Evolutionary conservation across 2,329 filamentous ascomycete species (phyloP), one percentile per base, ranked within the genome.

Genomic region (Xylariaceae sp.): DNA sequence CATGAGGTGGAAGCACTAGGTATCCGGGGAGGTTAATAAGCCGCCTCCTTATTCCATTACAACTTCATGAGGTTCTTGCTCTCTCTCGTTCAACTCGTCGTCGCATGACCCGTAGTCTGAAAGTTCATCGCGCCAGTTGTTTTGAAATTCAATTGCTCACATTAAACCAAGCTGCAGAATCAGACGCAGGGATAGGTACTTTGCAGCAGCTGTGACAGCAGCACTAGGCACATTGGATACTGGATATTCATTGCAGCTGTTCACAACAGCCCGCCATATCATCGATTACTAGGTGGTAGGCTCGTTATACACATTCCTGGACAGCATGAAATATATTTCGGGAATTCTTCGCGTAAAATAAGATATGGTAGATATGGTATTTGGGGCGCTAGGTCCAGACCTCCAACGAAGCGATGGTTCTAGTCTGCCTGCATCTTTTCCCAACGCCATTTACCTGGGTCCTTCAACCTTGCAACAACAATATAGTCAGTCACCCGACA

Each of bases 281-380:
- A 2, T 56, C n/a, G 29, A 49, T 6, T 44, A 5, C 40, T 47
- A 16, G 18, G 14, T 51, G 43, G 43, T 26, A 50, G 20, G 9
- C 32, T 12, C 32, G 44, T 10, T 3, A 52, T 26, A 20, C 40
- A 19, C 19, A 44, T 23, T 12, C 48, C 5, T 20, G 20, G n/a
- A 16, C 20, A n/a, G 46, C 20, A 42, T 44, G 45, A 55, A 45
- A 57, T 44, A 49, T 45, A 26, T 51, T 20, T 16, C 37, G 19
- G 48, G 32, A 32, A 14, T 21, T 12, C 20, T 12, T 5, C 6
- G 44, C 5, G 14, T 12, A 14, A 4, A 10, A 14, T 23, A n/a
- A 2, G 18, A 23, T 26, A 29, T 20, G n/a, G n/a, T n/a, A n/a
- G n/a, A n/a, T n/a, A n/a, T n/a, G n/a, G n/a, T 23, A 16, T 10